Conservation (phyloP, 257 asterid species). For the Solanum stenotomum region DNA sequence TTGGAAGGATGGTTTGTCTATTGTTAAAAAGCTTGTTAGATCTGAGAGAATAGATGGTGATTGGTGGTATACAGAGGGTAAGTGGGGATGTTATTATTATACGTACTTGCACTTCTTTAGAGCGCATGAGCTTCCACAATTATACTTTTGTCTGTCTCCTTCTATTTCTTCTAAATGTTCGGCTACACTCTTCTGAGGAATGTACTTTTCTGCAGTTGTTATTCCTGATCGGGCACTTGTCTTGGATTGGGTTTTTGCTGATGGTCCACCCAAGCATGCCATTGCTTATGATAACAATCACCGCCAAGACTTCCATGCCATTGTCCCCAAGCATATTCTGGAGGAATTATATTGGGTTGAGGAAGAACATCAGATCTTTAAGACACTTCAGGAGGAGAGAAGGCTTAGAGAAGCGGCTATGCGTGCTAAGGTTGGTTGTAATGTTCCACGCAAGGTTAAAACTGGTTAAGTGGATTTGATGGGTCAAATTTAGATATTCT, state of each 20-base stretch:
- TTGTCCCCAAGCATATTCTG: constrained; percentile 45
- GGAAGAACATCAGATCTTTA: constrained; percentile 55
- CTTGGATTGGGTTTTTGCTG: constrained; percentile 95
- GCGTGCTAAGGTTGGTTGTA: constrained; percentile 60
- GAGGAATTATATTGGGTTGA: constrained; percentile 69
- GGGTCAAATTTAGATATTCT: neutral
- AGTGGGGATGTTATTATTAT: constrained; percentile 6
- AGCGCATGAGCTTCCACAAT: neutral
- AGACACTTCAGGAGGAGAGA: constrained; percentile 66
- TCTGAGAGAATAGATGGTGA: constrained; percentile 46
- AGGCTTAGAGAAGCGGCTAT: constrained; percentile 56
- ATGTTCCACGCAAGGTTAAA: neutral
- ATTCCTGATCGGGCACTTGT: constrained; percentile 71
- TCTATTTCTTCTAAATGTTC: neutral
- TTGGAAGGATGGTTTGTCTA: constrained; percentile 78
- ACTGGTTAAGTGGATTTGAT: neutral
- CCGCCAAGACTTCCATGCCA: constrained; percentile 69
- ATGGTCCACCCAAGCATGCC: constrained; percentile 81
- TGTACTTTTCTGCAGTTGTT: constrained; percentile 45
- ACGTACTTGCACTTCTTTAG: neutral
- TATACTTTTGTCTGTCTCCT: neutral
- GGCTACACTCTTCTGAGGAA: constrained; percentile 15
- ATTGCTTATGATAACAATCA: constrained; percentile 60
- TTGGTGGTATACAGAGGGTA: constrained; percentile 93
- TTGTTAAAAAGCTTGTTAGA: constrained; percentile 52